A percentile compares a stretch with the other conserved stretches of the same genome.
Conservation (phyloP, 164 flowering plant genomes). For the Sextonia rubra region DNA sequence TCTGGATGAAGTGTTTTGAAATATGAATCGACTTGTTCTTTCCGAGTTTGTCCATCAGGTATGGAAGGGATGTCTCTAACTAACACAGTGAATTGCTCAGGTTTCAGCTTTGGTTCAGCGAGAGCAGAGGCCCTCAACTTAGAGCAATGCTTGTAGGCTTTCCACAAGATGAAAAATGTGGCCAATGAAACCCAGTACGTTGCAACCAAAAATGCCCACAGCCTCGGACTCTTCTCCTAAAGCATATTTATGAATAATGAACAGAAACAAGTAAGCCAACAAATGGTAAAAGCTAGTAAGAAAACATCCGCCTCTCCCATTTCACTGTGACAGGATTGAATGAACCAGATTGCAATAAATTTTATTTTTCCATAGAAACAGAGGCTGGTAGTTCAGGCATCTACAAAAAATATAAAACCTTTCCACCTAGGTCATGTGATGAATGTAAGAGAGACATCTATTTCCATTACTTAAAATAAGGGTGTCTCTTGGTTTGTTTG, state of each 20-base stretch:
- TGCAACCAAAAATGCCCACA: conserved; percentile 77
- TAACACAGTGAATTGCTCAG: conserved; percentile 77
- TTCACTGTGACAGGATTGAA: too few species aligned
- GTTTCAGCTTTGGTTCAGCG: conserved; percentile 49
- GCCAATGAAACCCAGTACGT: conserved; percentile 80
- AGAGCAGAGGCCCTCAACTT: conserved; percentile 60
- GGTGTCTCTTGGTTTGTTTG: too few species aligned
- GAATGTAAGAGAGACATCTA: too few species aligned
- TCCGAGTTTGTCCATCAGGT: conserved; percentile 55
- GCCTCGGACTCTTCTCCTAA: conserved; percentile 57
- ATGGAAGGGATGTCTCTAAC: conserved; percentile 80
- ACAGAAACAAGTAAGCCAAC: not conserved
- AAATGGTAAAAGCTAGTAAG: too few species aligned
- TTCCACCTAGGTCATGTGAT: too few species aligned
- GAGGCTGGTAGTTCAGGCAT: too few species aligned
- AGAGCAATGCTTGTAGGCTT: conserved; percentile 80
- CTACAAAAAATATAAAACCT: too few species aligned
- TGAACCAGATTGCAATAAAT: too few species aligned
- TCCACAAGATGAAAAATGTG: conserved; percentile 70
- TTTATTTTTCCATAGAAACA: too few species aligned
- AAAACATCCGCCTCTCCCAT: too few species aligned
- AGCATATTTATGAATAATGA: conserved; percentile 3
- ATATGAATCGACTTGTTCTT: conserved; percentile 88
- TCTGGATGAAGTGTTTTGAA: conserved; percentile 75
- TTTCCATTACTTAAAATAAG: too few species aligned